Base-by-base conservation (phyloP, 371 early-diverging fungal species). In the Actinomucor elegans region DNA sequence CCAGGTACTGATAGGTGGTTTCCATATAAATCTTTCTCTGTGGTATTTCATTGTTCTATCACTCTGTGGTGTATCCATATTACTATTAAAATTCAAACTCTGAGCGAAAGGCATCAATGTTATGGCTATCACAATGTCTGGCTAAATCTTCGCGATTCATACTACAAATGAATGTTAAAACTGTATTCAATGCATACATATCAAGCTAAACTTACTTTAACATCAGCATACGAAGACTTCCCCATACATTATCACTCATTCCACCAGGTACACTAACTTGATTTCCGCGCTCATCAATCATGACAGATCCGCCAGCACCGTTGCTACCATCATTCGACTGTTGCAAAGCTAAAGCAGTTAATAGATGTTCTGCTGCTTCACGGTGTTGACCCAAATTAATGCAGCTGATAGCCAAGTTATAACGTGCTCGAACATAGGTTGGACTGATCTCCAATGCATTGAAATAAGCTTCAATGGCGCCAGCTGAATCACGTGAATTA, bases 391-490 rank as follows among this genome's bases (percentile, higher is more conserved):
- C 89, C 36, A 94, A 53, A 63, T 93, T 93, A 34, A 95, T 89
- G 64, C 92, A 92, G 23, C 88, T 84, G 32, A 97, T 84, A n/a
- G 93, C 92, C 28, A 96, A 70, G 65, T 97, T 97, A 76, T 93
- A 96, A 28, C 93, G 79, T 7, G 93, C 98, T n/a, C 98, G 86
- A 18, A 96, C 86, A 73, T 86, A 96, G 21, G 84, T 78, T 1
- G 98, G 98, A 48, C 94, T 93, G 52, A 97, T 75, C 55, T 91
- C 85, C 23, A 97, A 75, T 1, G 97, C 98, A 23, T 83, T 77
- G 50, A 84, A 89, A 64, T 97, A 97, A 18, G 95, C 94, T 18
- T 92, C 92, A 10, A 96, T 85, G 3, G 97, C 96, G n/a, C 82
- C 71, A 10, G 67, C 52, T n/a, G 87, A 75, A 40, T 86, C 69